A percentile compares a stretch with the other conserved stretches of the same genome.
phyloP scores from a whole-genome alignment of 2,329 filamentous ascomycete species.

The Aureobasidium sp. region DNA sequence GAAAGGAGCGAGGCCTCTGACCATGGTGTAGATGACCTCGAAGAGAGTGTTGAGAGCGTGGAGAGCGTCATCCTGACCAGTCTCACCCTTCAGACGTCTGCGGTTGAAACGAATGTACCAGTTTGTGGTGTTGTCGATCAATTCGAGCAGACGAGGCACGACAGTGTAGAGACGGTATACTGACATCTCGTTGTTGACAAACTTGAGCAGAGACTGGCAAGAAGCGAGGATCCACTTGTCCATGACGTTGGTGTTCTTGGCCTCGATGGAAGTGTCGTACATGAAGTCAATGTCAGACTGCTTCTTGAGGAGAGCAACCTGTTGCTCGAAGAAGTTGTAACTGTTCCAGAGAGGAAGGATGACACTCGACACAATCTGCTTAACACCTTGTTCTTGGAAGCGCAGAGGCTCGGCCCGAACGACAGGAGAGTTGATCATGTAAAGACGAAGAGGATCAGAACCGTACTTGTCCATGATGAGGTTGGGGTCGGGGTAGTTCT shows the following conservation, averaged over 20 bases:
- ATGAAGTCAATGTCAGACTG: conserved; percentile 67
- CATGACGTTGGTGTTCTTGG: conserved; percentile 83
- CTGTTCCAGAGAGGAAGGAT: conserved; percentile 91
- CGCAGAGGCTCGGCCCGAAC: conserved; percentile 83
- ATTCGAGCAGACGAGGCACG: conserved; percentile 61
- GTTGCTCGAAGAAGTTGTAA: conserved; percentile 92
- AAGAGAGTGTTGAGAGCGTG: conserved; percentile 92
- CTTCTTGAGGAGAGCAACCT: conserved; percentile 82
- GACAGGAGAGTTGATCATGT: conserved; percentile 93
- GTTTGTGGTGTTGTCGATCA: conserved; percentile 95
- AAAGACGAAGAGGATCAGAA: conserved; percentile 86
- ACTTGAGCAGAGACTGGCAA: conserved; percentile 83
- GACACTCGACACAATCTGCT: conserved; percentile 90
- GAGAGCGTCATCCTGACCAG: conserved; percentile 75
- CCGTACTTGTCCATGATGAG: conserved; percentile 83
- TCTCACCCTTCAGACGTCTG: conserved; percentile 82
- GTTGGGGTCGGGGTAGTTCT: conserved; percentile 88
- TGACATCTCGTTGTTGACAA: conserved; percentile 88
- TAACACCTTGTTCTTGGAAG: conserved; percentile 88
- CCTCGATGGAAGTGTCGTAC: conserved; percentile 70
- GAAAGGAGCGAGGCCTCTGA: conserved; percentile 84
- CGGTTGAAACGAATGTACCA: conserved; percentile 98
- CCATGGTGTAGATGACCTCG: conserved; percentile 84
- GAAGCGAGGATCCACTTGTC: conserved; percentile 92
- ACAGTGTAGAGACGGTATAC: conserved; percentile 73